phyloP scores from a whole-genome alignment of 257 asterid genomes.

The Solanum okadae region DNA sequence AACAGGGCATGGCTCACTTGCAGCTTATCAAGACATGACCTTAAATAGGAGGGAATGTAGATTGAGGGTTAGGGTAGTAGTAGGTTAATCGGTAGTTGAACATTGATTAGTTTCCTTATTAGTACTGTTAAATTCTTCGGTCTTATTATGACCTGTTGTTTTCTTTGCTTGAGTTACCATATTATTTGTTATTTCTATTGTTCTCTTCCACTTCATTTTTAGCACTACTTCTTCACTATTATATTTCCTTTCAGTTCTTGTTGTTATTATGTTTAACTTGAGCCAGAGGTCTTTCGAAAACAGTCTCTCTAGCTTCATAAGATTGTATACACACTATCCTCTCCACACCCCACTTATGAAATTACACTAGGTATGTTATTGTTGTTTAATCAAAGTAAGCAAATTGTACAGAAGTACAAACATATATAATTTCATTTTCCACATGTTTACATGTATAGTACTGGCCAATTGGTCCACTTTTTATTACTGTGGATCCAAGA shows the following conservation, averaged over 20 bases:
- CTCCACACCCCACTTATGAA: not conserved
- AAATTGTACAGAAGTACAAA: not conserved
- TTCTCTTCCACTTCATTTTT: not conserved
- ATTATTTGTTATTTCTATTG: not conserved
- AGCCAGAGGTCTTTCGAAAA: accelerated
- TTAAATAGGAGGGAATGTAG: not conserved
- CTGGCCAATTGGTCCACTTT: not conserved
- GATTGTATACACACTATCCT: accelerated
- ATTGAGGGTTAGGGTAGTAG: no score
- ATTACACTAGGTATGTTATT: not conserved
- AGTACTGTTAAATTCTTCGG: not conserved
- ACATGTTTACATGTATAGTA: not conserved
- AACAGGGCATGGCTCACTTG: not conserved
- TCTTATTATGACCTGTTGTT: no score
- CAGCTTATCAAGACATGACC: not conserved
- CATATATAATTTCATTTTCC: not conserved
- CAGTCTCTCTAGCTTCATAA: not conserved
- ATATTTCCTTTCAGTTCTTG: no score
- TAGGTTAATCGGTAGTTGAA: no score
- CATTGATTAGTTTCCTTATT: not conserved
- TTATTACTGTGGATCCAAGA: not conserved
- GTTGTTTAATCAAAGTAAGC: not conserved
- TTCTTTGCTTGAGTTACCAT: not conserved
- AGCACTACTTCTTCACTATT: not conserved
- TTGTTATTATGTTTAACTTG: not conserved